phyloP scores from a whole-genome alignment of 192 early-diverging fungal genomes.

The Entomortierella chlamydospora region DNA sequence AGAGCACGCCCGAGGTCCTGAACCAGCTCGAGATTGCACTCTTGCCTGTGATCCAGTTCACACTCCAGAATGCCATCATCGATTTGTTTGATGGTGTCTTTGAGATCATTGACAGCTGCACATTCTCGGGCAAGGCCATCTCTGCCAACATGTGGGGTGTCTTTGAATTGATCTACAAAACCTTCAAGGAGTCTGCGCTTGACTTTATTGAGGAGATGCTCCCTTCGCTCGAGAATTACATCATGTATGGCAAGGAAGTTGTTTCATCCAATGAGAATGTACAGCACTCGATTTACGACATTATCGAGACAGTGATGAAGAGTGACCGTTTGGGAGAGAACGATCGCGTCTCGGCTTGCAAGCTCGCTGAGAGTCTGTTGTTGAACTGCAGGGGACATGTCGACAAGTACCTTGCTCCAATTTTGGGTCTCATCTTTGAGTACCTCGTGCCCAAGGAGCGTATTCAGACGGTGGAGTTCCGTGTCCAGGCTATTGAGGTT shows the following conservation, averaged over 20 bases:
- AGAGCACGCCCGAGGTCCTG: constrained; percentile 84
- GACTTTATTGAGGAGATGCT: constrained; percentile 95
- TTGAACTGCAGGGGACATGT: constrained; percentile 86
- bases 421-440: constrained; percentile 75
- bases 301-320: constrained; percentile 87
- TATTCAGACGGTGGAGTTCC: constrained; percentile 74
- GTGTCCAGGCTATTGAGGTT: constrained; percentile 82
- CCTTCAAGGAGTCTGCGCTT: constrained; percentile 84
- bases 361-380: constrained; percentile 88
- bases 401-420: constrained; percentile 80
- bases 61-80: constrained; percentile 77
- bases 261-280: constrained; percentile 75
- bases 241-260: constrained; percentile 85
- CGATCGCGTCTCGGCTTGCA: constrained; percentile 87
- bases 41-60: constrained; percentile 81
- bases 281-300: constrained; percentile 84
- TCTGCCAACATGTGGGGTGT: constrained; percentile 88
- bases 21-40: constrained; percentile 83
- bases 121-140: constrained; percentile 84
- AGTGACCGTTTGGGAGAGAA: constrained; percentile 79
- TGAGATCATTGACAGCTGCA: constrained; percentile 89
- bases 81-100: constrained; percentile 91
- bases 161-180: constrained; percentile 80
- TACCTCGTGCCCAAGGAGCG: constrained; percentile 68
- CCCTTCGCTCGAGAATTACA: constrained; percentile 90